Base-by-base conservation (phyloP, 768 basidiomycete genomes). In the Panellus pusillus region DNA sequence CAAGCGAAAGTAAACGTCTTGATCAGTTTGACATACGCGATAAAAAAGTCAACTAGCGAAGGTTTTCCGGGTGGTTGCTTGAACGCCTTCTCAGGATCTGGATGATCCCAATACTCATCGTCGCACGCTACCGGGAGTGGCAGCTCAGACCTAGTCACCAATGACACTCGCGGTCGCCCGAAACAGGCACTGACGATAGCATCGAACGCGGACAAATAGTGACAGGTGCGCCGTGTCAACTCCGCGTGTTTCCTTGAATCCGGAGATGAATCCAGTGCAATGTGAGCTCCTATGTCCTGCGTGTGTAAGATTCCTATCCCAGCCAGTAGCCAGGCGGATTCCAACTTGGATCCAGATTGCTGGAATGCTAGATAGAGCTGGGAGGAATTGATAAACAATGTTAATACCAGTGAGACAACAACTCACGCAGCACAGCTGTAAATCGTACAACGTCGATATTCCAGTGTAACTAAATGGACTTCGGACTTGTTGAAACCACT, bases 391-490 rank as follows among this genome's bases (percentile, higher is more conserved):
- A 13, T 38, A 46, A 19, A 14, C 27, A 43, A 18, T 8, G 24
- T 5, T 39, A 44, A 29, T 5, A 37, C 9, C 68, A 64, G 66
- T 37, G 71, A 67, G 38, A 51, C 47, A 46, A 3, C 43, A 36
- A 66, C 71, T 52, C 57, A 76, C 76, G 64, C 74, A 69, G 63
- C 75, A 77, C 6, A 71, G 69, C 61, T 87, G 86, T 38, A 87
- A 64, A 54, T 86, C 84, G 65, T 76, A 78, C 55, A 86, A 61
- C n/a, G 74, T 63, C 2, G 83, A 78, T 3, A 77, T 74, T 0
- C 74, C 69, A 36, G 80, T 66, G 0, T 72, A 74, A 63, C 74
- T 74, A 38, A 79, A 77, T 43, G 81, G 75, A 60, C 76, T 74
- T 46, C 80, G 73, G 11, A 84, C 73, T 57, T 79, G 76, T 17